Conservation (phyloP, 192 early-diverging fungal genomes). For the Coemansia sp. region DNA sequence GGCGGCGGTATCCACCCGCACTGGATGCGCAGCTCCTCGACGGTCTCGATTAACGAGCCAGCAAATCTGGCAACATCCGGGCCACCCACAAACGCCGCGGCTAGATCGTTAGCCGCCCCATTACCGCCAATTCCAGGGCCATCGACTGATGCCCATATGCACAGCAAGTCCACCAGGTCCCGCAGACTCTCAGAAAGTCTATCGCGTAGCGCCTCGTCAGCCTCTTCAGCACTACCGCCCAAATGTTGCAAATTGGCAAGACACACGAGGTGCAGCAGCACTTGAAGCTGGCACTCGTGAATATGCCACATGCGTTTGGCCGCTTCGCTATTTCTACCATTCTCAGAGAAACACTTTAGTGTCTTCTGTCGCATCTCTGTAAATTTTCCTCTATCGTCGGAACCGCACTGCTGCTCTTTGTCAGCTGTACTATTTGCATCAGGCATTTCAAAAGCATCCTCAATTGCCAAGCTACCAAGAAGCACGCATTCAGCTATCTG, state of each 20-base stretch:
- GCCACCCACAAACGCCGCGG: constrained; percentile 41
- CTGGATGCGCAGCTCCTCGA: constrained; percentile 50
- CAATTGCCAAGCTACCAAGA: constrained; percentile 18
- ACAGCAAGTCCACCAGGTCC: constrained; percentile 42
- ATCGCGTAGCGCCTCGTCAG: neutral
- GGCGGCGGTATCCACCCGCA: constrained; percentile 49
- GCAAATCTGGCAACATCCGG: constrained; percentile 26
- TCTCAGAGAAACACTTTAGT: neutral
- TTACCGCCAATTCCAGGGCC: constrained; percentile 12
- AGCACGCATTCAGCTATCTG: constrained; percentile 7
- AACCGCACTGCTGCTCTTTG: neutral
- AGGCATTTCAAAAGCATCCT: constrained; percentile 17
- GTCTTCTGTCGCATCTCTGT: constrained; percentile 10
- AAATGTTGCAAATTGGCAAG: neutral
- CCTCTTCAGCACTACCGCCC: neutral
- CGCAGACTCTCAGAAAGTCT: constrained; percentile 20
- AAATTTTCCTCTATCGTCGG: neutral
- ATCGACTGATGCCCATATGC: constrained; percentile 47
- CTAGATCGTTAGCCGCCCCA: constrained; percentile 21
- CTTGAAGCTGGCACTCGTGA: constrained; percentile 50
- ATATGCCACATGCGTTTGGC: constrained; percentile 31
- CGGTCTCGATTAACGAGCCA: constrained; percentile 20
- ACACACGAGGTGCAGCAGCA: constrained; percentile 38
- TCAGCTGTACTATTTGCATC: neutral
- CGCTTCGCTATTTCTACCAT: neutral